Base-by-base conservation (phyloP, 306 rosid species). In the Prunus mongolica region DNA sequence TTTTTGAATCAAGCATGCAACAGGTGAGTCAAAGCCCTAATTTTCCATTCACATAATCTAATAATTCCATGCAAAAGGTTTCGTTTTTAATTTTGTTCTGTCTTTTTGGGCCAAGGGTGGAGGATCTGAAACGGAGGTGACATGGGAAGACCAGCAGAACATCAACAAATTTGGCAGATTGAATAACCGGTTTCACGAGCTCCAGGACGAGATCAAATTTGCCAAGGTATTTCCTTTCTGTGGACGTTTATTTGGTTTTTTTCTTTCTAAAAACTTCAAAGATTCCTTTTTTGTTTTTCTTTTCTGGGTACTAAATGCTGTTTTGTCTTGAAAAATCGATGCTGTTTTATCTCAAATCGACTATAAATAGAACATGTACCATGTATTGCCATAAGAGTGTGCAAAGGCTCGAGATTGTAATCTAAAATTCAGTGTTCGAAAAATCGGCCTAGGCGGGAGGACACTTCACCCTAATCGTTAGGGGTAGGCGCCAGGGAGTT, bases 111-210 rank as follows among this genome's bases (percentile, higher is more conserved):
- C 41, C 27, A 75, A 91, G 98, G 91, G 92, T 65, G 92, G 87
- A 79, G 92, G 96, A 88, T 89, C 98, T 63, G 91, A 93, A 2
- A 81, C 89, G 54, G 93, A 93, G 84, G 95, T 93, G 68, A 89
- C 97, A 67, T 93, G 98, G 92, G 97, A 91, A 74, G 93, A 91
- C 72, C 98, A 91, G 73, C 96, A 84, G 76, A 87, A 89, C 58
- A 91, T 93, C 75, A 93, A 94, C 90, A 95, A 90, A 67, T 95
- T 95, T 66, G 96, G 96, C 72, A 83, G 98, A 82, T 78, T 92
- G 78, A 95, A 90, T 67, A 92, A 90, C 84, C 96, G 98, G 51
- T 76, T 89, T 73, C 98, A 95, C 84, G 97, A 95, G 84, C 97
- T 95, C 45, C 88, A 95, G 22, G 98, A 92, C 72, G 98, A 95